A percentile compares a stretch with the other conserved stretches of the same genome.
Evolutionary conservation across 1,284 basidiomycete species (phyloP).

Genomic region (Schizopora paradoxa): DNA sequence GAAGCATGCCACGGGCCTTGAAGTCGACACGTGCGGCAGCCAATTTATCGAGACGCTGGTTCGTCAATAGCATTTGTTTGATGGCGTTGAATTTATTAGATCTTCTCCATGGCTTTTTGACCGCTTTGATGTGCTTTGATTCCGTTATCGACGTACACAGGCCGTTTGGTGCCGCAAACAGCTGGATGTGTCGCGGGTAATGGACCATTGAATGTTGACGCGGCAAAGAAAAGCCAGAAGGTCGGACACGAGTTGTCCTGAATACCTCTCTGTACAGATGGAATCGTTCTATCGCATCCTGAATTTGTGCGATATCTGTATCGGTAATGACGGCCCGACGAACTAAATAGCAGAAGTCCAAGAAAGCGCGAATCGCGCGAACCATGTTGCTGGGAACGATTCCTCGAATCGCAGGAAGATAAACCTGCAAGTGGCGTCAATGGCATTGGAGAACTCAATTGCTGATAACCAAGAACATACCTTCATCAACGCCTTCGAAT

Average conservation of each 20-base stretch:
- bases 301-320: neutral
- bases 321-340: slow-evolving; percentile 8
- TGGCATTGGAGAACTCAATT: neutral
- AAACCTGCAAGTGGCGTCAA: slow-evolving; percentile 9
- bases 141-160: slow-evolving; percentile 20
- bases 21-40: neutral
- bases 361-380: slow-evolving; percentile 9
- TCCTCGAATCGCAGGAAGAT: slow-evolving; percentile 17
- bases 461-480: slow-evolving; percentile 8
- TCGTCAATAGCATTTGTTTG: neutral
- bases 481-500: slow-evolving; percentile 28
- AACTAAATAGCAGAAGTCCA: slow-evolving; percentile 21
- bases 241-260: slow-evolving; percentile 1
- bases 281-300: slow-evolving; percentile 9
- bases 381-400: slow-evolving; percentile 17
- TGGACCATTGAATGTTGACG: slow-evolving; percentile 23
- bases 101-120: slow-evolving; percentile 18
- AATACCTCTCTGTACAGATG: slow-evolving; percentile 13
- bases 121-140: slow-evolving; percentile 4
- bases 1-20: neutral
- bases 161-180: slow-evolving; percentile 16
- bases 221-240: slow-evolving; percentile 14
- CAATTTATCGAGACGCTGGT: neutral
- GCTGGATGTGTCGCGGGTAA: slow-evolving; percentile 7
- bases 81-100: slow-evolving; percentile 3